Percentiles rank a stretch among this genome's conserved stretches.
Conservation (phyloP, 2,329 filamentous ascomycete species). For the Fusarium tuaranense region DNA sequence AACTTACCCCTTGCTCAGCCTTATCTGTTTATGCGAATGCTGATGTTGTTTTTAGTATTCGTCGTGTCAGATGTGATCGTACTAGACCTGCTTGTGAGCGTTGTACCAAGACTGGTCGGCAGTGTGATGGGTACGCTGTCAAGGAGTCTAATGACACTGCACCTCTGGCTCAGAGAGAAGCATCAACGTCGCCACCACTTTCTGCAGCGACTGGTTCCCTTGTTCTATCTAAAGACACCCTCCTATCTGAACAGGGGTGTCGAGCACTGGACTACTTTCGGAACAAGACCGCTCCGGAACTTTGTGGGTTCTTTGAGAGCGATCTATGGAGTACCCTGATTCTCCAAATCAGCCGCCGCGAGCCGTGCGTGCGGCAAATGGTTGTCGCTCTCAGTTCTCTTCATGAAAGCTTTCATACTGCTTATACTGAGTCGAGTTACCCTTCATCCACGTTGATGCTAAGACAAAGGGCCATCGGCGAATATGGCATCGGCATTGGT, state of each 20-base stretch:
- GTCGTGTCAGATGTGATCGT: conserved; percentile 32
- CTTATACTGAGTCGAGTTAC: neutral
- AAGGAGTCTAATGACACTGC: neutral
- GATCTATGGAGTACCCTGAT: conserved; percentile 32
- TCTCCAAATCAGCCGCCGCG: conserved; percentile 29
- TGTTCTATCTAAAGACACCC: neutral
- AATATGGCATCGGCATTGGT: conserved; percentile 17
- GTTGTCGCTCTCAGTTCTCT: conserved; percentile 28
- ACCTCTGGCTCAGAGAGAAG: neutral
- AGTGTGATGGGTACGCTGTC: neutral
- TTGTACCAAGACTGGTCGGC: neutral
- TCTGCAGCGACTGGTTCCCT: neutral
- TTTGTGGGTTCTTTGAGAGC: conserved; percentile 31
- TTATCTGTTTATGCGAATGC: neutral
- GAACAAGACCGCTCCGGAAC: conserved; percentile 22
- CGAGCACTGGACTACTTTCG: conserved; percentile 31
- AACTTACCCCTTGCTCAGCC: neutral
- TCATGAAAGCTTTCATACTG: conserved; percentile 29
- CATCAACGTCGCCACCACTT: neutral
- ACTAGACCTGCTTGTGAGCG: conserved; percentile 8
- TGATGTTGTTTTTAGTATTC: conserved; percentile 14
- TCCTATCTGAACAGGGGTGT: neutral
- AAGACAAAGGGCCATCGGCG: conserved; percentile 15
- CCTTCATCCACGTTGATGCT: neutral
- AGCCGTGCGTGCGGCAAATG: conserved; percentile 31